phyloP scores from a whole-genome alignment of 1,284 basidiomycete genomes.

The Termitomyces sp. region DNA sequence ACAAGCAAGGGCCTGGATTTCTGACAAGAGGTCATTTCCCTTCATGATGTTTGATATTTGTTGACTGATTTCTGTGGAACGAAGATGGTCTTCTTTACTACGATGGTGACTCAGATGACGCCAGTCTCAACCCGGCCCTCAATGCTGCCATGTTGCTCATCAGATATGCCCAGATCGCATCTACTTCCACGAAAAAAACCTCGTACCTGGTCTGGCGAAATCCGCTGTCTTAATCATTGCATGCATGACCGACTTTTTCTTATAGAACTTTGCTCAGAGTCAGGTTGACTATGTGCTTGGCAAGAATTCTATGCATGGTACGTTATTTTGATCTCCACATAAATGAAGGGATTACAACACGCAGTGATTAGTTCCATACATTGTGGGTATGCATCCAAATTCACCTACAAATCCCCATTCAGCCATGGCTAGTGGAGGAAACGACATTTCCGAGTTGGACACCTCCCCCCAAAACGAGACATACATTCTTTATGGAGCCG shows the following conservation, averaged over 20 bases:
- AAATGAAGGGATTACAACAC: conserved; percentile 7
- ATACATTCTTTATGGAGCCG: conserved; percentile 80
- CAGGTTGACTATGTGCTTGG: conserved; percentile 85
- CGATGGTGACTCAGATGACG: conserved; percentile 72
- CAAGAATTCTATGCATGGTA: conserved; percentile 81
- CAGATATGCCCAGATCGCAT: conserved; percentile 73
- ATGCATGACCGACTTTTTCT: neutral
- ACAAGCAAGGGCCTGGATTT: conserved; percentile 47
- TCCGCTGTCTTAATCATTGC: neutral
- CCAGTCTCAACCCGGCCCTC: conserved; percentile 81
- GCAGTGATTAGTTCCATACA: conserved; percentile 52
- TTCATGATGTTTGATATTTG: neutral
- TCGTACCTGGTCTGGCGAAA: conserved; percentile 49
- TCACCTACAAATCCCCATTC: conserved; percentile 87
- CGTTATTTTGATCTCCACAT: conserved; percentile 14
- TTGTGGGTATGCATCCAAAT: conserved; percentile 86
- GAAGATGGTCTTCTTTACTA: conserved; percentile 78
- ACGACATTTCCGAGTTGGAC: conserved; percentile 65
- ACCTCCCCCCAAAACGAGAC: conserved; percentile 65
- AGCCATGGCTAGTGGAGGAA: conserved; percentile 80
- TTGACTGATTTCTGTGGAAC: conserved; percentile 6
- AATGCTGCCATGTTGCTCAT: conserved; percentile 81
- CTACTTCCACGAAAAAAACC: conserved; percentile 49
- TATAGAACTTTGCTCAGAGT: conserved; percentile 62
- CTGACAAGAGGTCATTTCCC: conserved; percentile 27